Base-by-base conservation (phyloP, 2,329 filamentous ascomycete species). In the Aschersonia sp. region DNA sequence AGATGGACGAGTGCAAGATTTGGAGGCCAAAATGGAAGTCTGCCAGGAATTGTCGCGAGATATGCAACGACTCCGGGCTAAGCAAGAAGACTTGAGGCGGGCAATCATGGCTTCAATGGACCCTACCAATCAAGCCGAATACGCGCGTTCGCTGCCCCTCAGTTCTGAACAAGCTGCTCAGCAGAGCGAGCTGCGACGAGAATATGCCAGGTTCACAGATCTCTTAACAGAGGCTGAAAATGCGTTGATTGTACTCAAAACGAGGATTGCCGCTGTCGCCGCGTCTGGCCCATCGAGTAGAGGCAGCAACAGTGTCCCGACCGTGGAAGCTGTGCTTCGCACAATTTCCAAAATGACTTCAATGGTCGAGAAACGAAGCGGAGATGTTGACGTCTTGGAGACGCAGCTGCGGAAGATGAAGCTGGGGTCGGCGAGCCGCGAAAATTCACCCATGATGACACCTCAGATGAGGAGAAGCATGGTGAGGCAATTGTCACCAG, bases 321-420 rank as follows among this genome's bases (percentile, higher is more conserved):
- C 89, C 0, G 86, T 96, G 7, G 92, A 96, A 56, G 87, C 88
- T 0, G 86, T 98, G 28, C 83, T 89, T 55, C 86, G 85, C 51
- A 98, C 92, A 1, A 94, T 98, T 54, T 73, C 74, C 50, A 95
- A 92, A 60, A 89, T 98, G 84, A 96, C 89, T 35, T 77, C 73
- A 51, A 91, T 96, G 83, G 85, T 85, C 0, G 87, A 97, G 70
- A 87, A 88, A 67, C 85, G 87, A 61, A 92, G 85, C 59, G 86
- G 84, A 50, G 91, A 97, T 57, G 81, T 98, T 47, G 88, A 95
- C 61, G 79, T 95, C 5, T 74, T 97, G 32, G 92, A 97, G 66
- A 78, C 82, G 45, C 86, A 95, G 61, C 79, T 98, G 68, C 81
- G 84, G 50, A 86, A 81, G 60, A 65, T 94, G 29, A 74, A 75